Percentiles rank a stretch among this genome's conserved stretches.
Evolutionary conservation across 2,329 filamentous ascomycete genomes (phyloP).

Genomic region (Diaporthe nobilis): DNA sequence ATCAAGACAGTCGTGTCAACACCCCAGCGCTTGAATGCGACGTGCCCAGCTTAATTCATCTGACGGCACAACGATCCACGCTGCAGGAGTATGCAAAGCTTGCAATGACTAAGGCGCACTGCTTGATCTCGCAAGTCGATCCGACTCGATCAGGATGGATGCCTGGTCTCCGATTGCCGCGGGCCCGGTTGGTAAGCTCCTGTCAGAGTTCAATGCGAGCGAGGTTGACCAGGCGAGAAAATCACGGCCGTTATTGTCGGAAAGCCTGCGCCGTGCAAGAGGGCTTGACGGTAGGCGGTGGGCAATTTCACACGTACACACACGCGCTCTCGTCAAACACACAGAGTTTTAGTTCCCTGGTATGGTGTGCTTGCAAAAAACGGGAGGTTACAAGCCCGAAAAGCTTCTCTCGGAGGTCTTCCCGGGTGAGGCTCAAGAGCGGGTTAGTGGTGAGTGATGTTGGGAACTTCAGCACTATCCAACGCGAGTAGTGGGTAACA

Average conservation of each 20-base stretch:
- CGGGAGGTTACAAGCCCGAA: conserved; percentile 7
- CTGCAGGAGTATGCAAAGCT: conserved; percentile 28
- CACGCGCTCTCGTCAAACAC: conserved; percentile 9
- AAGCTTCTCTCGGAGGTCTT: not conserved
- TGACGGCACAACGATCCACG: conserved; percentile 39
- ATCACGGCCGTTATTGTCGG: not conserved
- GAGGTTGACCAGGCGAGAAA: conserved; percentile 25
- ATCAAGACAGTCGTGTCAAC: conserved; percentile 43
- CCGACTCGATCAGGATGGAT: conserved; percentile 23
- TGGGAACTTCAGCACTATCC: not conserved
- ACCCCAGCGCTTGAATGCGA: conserved; percentile 43
- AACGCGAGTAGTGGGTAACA: not conserved
- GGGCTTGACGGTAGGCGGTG: not conserved
- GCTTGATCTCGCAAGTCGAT: conserved; percentile 25
- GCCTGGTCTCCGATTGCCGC: conserved; percentile 19
- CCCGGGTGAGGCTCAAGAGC: conserved; percentile 3
- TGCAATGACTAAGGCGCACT: conserved; percentile 35
- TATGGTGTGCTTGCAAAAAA: conserved; percentile 3
- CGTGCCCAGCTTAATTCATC: conserved; percentile 43
- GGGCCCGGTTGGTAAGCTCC: conserved; percentile 23
- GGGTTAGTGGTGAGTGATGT: not conserved
- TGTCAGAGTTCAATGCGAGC: conserved; percentile 26
- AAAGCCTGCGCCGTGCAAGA: not conserved
- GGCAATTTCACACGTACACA: conserved; percentile 12
- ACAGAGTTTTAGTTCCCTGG: conserved; percentile 1